phyloP scores from a whole-genome alignment of 257 asterid genomes.

The Lavandula angustifolia region DNA sequence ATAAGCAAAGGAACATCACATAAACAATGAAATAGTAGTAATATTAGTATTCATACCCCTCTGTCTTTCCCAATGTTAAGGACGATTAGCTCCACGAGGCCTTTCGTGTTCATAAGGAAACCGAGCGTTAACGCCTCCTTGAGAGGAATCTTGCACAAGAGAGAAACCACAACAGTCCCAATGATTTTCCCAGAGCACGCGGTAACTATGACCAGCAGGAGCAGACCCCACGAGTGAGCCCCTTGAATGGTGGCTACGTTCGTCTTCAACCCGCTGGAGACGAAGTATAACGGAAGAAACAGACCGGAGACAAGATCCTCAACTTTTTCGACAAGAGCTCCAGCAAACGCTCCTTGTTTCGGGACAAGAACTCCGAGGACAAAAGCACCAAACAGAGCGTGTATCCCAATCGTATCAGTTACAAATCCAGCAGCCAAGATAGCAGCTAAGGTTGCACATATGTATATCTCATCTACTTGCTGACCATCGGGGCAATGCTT shows the following conservation, averaged over 20 bases:
- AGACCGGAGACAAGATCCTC: conserved; percentile 47
- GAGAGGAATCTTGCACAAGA: conserved; percentile 41
- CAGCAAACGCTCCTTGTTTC: conserved; percentile 46
- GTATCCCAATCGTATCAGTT: conserved; percentile 57
- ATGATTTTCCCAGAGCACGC: conserved; percentile 52
- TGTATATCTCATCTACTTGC: conserved; percentile 51
- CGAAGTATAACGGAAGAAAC: conserved; percentile 52
- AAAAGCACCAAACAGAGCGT: conserved; percentile 59
- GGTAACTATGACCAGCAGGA: conserved; percentile 44
- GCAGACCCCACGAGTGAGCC: conserved; percentile 58
- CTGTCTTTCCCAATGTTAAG: conserved; percentile 16
- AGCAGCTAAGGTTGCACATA: conserved; percentile 48
- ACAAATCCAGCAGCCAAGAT: conserved; percentile 51
- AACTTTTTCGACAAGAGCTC: conserved; percentile 43
- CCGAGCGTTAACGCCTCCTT: conserved; percentile 54
- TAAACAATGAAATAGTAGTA: no score
- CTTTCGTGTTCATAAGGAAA: conserved; percentile 57
- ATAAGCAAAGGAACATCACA: no score
- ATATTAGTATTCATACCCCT: conserved; percentile 8
- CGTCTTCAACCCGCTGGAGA: conserved; percentile 49
- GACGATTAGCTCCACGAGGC: conserved; percentile 52
- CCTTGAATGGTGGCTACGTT: conserved; percentile 53
- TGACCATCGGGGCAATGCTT: conserved; percentile 47
- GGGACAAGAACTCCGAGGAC: conserved; percentile 59
- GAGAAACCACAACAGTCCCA: conserved; percentile 44